Base-by-base conservation (phyloP, 129 eudicot genomes). In the Pittosporum tobira region DNA sequence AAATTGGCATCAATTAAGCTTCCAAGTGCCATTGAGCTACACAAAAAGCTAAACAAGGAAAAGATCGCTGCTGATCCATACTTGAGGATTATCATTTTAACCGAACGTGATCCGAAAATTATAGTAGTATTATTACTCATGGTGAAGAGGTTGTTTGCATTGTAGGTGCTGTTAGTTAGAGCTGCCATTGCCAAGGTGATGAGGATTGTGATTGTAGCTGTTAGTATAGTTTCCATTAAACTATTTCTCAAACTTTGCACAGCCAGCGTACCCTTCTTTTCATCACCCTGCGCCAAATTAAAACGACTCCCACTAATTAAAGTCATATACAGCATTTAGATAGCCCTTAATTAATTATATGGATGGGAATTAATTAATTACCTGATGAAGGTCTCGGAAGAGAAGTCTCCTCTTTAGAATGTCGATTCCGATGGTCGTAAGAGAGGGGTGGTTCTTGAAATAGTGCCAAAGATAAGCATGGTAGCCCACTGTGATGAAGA, bases 221-320 rank as follows among this genome's bases (percentile, higher is more conserved):
- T 83, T 14, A 90, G 81, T 62, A 90, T 86, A 16, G 94, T 67
- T 23, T 61, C 78, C 94, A 90, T 90, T 46, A 85, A 70, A 0
- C 81, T 73, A 63, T 90, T 90, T 31, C 98, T 76, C 63, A 90
- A 68, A 73, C 98, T 90, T 62, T 90, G 98, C 10, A 90, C 95
- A 0, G 89, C 95, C 28, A 90, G 67, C 63, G 73, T 80, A 31
- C 74, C 94, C 65, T 77, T 61, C 53, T 80, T 85, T 38, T 76
- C 84, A 80, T 86, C 88, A 13, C 98, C 95, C 90, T 88, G 54
- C 37, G 21, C 45, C 22, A 47, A 20, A 5, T 47, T 22, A 47
- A 20, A 5, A 48, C n/a, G n/a, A n/a, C n/a, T n/a, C n/a, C n/a
- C n/a, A n/a, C n/a, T n/a, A n/a, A n/a, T n/a, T n/a, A n/a, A n/a